Percentiles rank a stretch among this genome's conserved stretches.
These are phyloP conservation scores for Trichoderma lentiforme DNA, from an alignment of 2,329 filamentous ascomycete species.

Conservation along the genomic window DNA sequence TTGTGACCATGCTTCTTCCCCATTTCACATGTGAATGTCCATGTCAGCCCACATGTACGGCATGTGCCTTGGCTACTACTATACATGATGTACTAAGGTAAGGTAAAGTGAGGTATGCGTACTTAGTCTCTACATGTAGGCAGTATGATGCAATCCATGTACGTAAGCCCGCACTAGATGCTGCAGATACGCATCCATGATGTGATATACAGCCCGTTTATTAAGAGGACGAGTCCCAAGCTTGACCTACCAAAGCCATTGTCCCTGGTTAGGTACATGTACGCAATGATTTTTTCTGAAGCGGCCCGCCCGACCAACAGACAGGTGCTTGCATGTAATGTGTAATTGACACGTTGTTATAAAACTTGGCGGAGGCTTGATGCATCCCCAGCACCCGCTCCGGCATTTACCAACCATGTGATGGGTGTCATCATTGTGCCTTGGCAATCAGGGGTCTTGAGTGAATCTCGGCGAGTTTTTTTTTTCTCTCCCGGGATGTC, in stretches of 20 bases:
- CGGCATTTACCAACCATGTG: not conserved
- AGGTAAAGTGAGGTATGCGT: not conserved
- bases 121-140: not conserved
- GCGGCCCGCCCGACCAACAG: not conserved
- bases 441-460: not conserved
- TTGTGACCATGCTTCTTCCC: not conserved
- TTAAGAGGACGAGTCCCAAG: not conserved
- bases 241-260: not conserved
- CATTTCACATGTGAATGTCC: not conserved
- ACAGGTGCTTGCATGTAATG: not conserved
- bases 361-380: not conserved
- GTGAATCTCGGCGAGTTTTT: not conserved
- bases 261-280: not conserved
- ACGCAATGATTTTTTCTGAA: not conserved
- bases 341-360: not conserved
- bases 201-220: not conserved
- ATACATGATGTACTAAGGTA: not conserved
- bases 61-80: not conserved
- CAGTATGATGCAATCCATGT: conserved; percentile 4
- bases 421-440: not conserved
- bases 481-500: not conserved
- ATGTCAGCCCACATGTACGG: not conserved
- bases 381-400: not conserved
- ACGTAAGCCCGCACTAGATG: not conserved
- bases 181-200: not conserved